phyloP scores from a whole-genome alignment of 345 rosid species.

The Populus pruinosa region DNA sequence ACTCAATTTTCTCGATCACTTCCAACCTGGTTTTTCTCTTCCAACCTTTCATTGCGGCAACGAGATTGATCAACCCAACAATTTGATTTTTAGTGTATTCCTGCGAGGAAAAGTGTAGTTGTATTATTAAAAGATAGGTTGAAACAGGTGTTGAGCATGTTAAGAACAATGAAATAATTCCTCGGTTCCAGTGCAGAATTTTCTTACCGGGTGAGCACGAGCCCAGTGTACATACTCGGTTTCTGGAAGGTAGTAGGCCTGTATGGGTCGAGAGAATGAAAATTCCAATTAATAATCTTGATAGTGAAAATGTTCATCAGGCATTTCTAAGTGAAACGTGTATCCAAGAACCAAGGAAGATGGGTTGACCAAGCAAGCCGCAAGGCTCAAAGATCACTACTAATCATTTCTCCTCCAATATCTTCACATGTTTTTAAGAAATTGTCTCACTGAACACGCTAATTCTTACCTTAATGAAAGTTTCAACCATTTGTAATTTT shows the following conservation, averaged over 20 bases:
- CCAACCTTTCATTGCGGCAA: constrained; percentile 95
- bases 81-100: constrained; percentile 79
- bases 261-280: constrained; percentile 14
- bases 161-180: neutral
- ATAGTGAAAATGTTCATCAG: neutral
- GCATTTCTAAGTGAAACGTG: neutral
- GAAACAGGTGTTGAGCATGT: neutral
- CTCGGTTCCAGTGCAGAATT: too few species aligned
- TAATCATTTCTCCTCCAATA: neutral
- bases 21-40: constrained; percentile 89
- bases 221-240: constrained; percentile 97
- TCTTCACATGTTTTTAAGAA: neutral
- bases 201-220: constrained; percentile 82
- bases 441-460: neutral
- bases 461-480: constrained; percentile 72
- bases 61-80: constrained; percentile 76
- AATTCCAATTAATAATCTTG: neutral
- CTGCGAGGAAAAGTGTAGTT: constrained; percentile 28
- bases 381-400: neutral
- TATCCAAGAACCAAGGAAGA: neutral
- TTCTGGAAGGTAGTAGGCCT: constrained; percentile 96
- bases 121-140: neutral
- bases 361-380: neutral
- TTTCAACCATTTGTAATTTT: constrained; percentile 70
- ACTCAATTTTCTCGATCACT: constrained; percentile 77